A percentile compares a stretch with the other conserved stretches of the same genome.
phyloP scores from a whole-genome alignment of 768 basidiomycete genomes.

The Psilocybe cyanescens region DNA sequence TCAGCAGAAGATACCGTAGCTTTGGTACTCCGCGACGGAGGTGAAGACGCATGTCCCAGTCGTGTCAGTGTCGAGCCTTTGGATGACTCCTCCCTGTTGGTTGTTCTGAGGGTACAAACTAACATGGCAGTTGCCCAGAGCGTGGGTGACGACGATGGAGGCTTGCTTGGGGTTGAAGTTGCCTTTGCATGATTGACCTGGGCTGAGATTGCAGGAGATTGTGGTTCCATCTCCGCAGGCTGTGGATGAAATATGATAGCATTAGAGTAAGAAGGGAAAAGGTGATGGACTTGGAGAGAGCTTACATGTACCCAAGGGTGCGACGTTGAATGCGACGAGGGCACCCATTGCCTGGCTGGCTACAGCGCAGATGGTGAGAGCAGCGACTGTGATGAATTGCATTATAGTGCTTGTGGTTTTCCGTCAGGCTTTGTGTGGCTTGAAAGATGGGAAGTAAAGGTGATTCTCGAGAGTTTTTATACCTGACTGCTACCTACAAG shows the following conservation, averaged over 20 bases:
- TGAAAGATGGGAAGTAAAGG: too few species aligned
- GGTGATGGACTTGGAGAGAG: background rate
- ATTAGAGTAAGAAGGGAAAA: background rate
- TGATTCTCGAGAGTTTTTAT: too few species aligned
- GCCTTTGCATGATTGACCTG: background rate
- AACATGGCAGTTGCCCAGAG: background rate
- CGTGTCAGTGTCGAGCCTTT: slow-evolving; percentile 1
- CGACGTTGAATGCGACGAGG: background rate
- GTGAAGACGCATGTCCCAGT: background rate
- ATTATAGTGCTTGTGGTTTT: background rate
- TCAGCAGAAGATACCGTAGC: background rate
- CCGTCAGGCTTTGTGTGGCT: too few species aligned
- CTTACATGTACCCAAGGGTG: background rate
- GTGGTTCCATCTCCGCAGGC: slow-evolving; percentile 1
- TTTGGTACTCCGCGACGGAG: too few species aligned
- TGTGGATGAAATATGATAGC: background rate
- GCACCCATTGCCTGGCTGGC: background rate
- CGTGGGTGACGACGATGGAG: slow-evolving; percentile 7
- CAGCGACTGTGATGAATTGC: background rate
- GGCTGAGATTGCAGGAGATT: background rate
- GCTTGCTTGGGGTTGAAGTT: slow-evolving; percentile 6
- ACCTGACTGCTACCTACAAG: too few species aligned
- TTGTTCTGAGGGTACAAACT: slow-evolving; percentile 4
- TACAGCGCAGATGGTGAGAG: background rate
- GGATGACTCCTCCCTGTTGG: background rate